These are phyloP conservation scores for Trichoderma atrobrunneum DNA, from an alignment of 2,329 filamentous ascomycete genomes.

Conservation along the genomic window DNA sequence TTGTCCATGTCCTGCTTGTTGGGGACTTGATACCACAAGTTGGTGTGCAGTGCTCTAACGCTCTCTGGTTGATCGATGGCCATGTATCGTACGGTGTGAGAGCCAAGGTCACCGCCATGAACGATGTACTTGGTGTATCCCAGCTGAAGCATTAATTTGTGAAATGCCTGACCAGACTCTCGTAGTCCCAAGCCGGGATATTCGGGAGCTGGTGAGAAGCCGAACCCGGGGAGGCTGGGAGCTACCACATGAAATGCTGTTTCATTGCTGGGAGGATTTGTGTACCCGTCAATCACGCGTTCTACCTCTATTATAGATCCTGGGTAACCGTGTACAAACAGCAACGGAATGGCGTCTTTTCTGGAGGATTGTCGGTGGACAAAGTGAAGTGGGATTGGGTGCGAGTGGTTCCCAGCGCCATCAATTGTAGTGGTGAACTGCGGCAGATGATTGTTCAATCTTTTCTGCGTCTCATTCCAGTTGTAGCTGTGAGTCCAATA, in stretches of 20 bases:
- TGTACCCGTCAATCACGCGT: neutral
- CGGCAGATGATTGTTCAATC: neutral
- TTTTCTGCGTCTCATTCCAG: neutral
- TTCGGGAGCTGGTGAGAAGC: neutral
- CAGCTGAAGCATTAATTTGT: neutral
- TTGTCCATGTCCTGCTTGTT: neutral
- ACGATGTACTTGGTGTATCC: neutral
- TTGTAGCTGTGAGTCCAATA: neutral
- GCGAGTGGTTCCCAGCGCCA: neutral
- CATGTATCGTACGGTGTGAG: neutral
- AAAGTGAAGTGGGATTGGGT: neutral
- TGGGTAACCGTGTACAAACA: neutral
- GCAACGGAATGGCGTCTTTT: neutral
- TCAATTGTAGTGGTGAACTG: neutral
- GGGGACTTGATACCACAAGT: neutral
- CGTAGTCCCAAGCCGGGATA: neutral
- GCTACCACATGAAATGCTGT: neutral
- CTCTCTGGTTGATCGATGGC: neutral
- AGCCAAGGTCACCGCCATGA: neutral
- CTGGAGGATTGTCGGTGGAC: neutral
- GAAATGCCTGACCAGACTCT: neutral
- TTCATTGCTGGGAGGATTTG: neutral
- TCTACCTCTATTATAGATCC: neutral
- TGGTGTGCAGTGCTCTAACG: neutral
- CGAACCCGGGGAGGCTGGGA: neutral